Conservation (phyloP, 202 grass and related monocot species). For the Hordeum pubiflorum region DNA sequence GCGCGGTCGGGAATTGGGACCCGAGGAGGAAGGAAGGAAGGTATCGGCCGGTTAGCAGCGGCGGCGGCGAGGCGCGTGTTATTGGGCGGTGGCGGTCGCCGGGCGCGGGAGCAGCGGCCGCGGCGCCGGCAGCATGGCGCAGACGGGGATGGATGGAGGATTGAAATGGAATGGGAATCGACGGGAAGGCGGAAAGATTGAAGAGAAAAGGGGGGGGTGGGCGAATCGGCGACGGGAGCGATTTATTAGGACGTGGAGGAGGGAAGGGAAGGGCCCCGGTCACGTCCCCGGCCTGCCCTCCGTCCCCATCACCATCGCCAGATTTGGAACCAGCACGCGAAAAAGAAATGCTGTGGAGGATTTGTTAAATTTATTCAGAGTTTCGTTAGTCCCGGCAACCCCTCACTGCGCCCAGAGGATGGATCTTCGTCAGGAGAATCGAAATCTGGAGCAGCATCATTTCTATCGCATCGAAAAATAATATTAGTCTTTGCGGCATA, state of each 20-base stretch:
- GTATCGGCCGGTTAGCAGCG: neutral
- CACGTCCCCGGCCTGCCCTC: neutral
- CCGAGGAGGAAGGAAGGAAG: neutral
- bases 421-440: neutral
- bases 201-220: neutral
- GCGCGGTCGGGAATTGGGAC: conserved; percentile 14
- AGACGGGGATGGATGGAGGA: conserved; percentile 3
- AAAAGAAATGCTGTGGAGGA: neutral
- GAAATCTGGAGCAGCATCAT: too few relatives aligned
- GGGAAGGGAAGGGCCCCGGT: neutral
- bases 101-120: neutral
- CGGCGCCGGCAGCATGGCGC: conserved; percentile 36
- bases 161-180: conserved; percentile 31
- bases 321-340: conserved; percentile 35
- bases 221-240: conserved; percentile 21
- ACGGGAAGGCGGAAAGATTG: neutral
- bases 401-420: neutral
- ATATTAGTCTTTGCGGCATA: too few relatives aligned
- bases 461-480: neutral
- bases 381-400: neutral
- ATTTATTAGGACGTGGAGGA: conserved; percentile 44
- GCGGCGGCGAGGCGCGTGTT: conserved; percentile 27
- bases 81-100: conserved; percentile 25
- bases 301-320: conserved; percentile 36
- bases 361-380: neutral